These are phyloP conservation scores for Suillus clintonianus DNA, from an alignment of 768 basidiomycete genomes.

Conservation along the genomic window DNA sequence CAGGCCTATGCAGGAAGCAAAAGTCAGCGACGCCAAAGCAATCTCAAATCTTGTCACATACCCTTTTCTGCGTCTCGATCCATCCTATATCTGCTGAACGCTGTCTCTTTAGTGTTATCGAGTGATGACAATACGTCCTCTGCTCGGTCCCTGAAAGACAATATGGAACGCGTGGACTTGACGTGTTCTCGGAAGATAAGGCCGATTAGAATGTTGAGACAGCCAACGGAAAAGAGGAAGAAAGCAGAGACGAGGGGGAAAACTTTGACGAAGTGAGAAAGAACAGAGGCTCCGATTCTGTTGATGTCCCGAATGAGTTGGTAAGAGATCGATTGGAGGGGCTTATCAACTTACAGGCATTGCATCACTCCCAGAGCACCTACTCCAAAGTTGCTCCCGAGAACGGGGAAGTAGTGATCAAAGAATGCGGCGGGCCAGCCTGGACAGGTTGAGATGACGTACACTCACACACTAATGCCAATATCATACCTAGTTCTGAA, in stretches of 20 bases:
- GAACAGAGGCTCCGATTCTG: slow-evolving; percentile 68
- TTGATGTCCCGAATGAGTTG: neutral
- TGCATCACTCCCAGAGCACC: slow-evolving; percentile 89
- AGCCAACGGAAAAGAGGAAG: slow-evolving; percentile 82
- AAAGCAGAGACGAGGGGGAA: slow-evolving; percentile 88
- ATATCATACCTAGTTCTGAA: slow-evolving; percentile 42
- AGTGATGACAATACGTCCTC: slow-evolving; percentile 58
- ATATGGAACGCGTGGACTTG: slow-evolving; percentile 67
- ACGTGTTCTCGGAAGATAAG: slow-evolving; percentile 74
- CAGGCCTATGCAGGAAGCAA: slow-evolving; percentile 42
- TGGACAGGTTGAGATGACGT: neutral
- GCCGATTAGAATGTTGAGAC: slow-evolving; percentile 79
- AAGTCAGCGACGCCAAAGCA: slow-evolving; percentile 6
- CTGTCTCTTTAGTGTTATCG: slow-evolving; percentile 15
- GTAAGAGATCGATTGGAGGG: neutral
- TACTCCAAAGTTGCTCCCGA: slow-evolving; percentile 84
- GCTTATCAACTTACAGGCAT: slow-evolving; percentile 56
- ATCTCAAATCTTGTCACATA: slow-evolving; percentile 21
- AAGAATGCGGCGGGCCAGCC: slow-evolving; percentile 81
- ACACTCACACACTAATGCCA: neutral
- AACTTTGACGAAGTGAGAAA: slow-evolving; percentile 76
- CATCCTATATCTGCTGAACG: slow-evolving; percentile 79
- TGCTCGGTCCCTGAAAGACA: slow-evolving; percentile 61
- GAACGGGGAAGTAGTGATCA: slow-evolving; percentile 86
- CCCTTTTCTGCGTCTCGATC: slow-evolving; percentile 73